Base-by-base conservation (phyloP, 768 basidiomycete genomes). In the Lentinula sp. region DNA sequence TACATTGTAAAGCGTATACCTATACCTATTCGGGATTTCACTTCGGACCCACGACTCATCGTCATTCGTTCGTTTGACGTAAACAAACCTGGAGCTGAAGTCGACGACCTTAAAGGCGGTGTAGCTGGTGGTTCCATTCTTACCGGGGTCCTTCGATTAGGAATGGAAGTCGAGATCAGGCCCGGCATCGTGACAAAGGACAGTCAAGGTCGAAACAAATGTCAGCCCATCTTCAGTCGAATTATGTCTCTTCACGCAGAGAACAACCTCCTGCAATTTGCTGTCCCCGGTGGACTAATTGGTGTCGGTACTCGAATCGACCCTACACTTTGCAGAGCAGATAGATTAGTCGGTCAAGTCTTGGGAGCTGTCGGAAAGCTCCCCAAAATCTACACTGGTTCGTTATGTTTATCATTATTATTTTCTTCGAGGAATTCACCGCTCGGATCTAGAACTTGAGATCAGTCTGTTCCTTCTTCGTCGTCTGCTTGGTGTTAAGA, bases 21-120 rank as follows among this genome's bases (percentile, higher is more conserved):
- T 16, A 91, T 98, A 53, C 97, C 96, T 50, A 77, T 87, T 39
- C 92, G 96, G 61, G 91, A 98, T 79, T 99, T 98, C 75, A 82
- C 86, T 37, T 88, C 93, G 33, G 87, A 91, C 63, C 94, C 97
- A 0, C 87, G 89, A 37, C 87, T 99, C 66, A 98, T 98, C 71
- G 95, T 98, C 72, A 99, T 99, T 74, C 93, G 96, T 66, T 97
- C 95, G 18, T 99, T 98, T 76, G 97, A 99, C 73, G 96, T 99
- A 73, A 99, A 99, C 83, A 98, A 97, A 75, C 97, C 97, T 10
- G 97, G 96, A 71, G 87, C 95, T 3, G 94, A 95, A 70, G 95
- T 98, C 3, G 90, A 96, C 66, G 97, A 99, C 46, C 83, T 98
- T 62, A 96, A 98, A 76, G 96, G 96, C 61, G 97, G 97, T 69